Conservation (phyloP, 2,329 filamentous ascomycete species). For the Botrytis sinoallii region DNA sequence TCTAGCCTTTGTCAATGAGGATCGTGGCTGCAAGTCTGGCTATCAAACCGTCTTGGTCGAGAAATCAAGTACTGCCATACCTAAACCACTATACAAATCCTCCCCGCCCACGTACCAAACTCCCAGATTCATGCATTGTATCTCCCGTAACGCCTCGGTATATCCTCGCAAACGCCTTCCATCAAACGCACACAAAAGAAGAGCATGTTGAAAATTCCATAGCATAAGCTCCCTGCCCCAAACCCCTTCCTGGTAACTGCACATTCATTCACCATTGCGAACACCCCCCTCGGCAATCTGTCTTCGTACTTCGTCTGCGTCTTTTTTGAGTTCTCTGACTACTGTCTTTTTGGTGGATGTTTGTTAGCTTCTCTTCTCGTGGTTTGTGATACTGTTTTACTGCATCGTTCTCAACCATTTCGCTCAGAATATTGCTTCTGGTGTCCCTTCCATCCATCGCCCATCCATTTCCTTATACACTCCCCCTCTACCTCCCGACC, state of each 20-base stretch:
- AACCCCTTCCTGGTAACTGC: too few species aligned
- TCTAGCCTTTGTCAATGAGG: background rate
- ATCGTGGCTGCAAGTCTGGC: background rate
- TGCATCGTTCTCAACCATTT: fast-evolving
- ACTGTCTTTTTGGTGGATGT: conserved; percentile 30
- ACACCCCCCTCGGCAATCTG: conserved; percentile 14
- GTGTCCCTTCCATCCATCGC: background rate
- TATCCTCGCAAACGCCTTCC: background rate
- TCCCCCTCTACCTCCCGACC: background rate
- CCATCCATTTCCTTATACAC: background rate
- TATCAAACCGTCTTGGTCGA: background rate
- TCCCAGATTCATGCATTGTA: background rate
- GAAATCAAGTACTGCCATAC: background rate
- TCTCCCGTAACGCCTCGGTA: background rate
- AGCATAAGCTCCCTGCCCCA: background rate
- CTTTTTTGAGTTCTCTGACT: conserved; percentile 36
- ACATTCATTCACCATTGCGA: background rate
- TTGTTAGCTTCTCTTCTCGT: background rate
- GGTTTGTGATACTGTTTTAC: background rate
- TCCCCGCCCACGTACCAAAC: background rate
- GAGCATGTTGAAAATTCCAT: background rate
- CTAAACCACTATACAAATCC: background rate
- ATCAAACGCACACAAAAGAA: background rate
- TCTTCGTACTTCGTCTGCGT: conserved; percentile 33
- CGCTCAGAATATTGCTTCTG: background rate